Base-by-base conservation (phyloP, 805 yeast genomes). In the Saturnispora quitensis region DNA sequence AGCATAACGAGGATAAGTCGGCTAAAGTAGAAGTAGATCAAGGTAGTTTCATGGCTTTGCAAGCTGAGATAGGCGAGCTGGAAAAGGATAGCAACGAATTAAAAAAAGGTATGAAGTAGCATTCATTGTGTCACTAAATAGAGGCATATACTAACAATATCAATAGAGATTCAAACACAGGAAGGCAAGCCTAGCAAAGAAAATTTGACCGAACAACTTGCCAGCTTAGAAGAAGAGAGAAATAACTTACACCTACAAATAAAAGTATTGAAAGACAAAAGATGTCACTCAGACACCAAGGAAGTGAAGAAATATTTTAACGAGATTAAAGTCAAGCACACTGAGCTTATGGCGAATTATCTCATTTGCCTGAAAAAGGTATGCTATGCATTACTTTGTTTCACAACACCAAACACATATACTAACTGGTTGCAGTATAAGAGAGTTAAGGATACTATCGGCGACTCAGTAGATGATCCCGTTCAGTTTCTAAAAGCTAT, bases 391-490 rank as follows among this genome's bases (percentile, higher is more conserved):
- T n/a, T n/a, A 9, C 12, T n/a, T 9, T 20, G 2, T 12, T 3
- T 6, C 9, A 15, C 13, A n/a, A 9, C 7, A 36, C n/a, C 40
- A 7, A 15, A 36, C 9, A 4, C 4, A 36, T 9, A 18, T 40
- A 40, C 34, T 38, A 35, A 47, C 33, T 17, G 8, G 3, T 10
- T 35, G n/a, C 20, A 55, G 57, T 53, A 54, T 24, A 40, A 50
- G 8, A 33, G 47, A 15, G 44, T 58, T 13, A 36, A 46, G 1
- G 42, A 36, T 2, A 42, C 50, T 28, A 44, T 58, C 4, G 54
- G 52, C 35, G 58, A 58, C 7, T 44, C 48, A 4, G 42, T 53
- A 3, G 58, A 56, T n/a, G 57, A 56, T 34, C 52, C 27, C 24
- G 34, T 28, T 40, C 51, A 25, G 18, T 54, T 40, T 5, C 20